Base-by-base conservation (phyloP, 139 green algal species). In the Gonium pectorale region DNA sequence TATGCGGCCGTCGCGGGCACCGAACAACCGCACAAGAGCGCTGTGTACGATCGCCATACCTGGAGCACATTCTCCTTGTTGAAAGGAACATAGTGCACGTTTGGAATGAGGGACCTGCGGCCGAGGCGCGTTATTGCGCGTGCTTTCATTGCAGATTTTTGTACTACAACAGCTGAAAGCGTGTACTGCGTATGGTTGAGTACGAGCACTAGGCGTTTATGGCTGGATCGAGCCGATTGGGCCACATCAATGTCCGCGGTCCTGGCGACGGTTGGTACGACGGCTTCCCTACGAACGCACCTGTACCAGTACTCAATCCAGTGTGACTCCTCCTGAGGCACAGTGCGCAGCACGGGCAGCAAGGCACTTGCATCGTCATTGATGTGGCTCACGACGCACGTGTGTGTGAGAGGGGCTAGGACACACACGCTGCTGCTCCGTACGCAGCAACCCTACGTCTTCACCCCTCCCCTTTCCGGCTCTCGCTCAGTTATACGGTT, bases 301-400 rank as follows among this genome's bases (percentile, higher is more conserved):
- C 86, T 35, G 80, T 90, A 90, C 66, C 86, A 90, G 73, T 87
- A 87, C 79, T 90, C 86, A 64, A 90, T 87, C 86, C 86, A 90
- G 6, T 22, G 72, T 0, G 70, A 85, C 2, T 62, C 40, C 86
- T 90, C 86, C 64, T 90, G 86, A 21, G 79, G 38, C 3, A 83
- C 19, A n/a, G n/a, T 2, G 8, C 63, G 21, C 31, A 70, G 31
- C 31, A 43, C 24, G 15, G 8, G 6, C 31, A 71, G 9, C 15
- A 46, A 43, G 38, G 3, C 35, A 3, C 19, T 43, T 71, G 44
- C 64, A 27, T 21, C 46, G 2, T 19, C 19, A 26, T 44, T 11
- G 44, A 5, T 24, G n/a, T n/a, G n/a, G n/a, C n/a, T n/a, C n/a
- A n/a, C n/a, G n/a, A n/a, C n/a, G n/a, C n/a, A n/a, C n/a, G n/a